Evolutionary conservation across 129 eudicot genomes (phyloP), one percentile per base, ranked within the genome.

Genomic region (Centella asiatica): DNA sequence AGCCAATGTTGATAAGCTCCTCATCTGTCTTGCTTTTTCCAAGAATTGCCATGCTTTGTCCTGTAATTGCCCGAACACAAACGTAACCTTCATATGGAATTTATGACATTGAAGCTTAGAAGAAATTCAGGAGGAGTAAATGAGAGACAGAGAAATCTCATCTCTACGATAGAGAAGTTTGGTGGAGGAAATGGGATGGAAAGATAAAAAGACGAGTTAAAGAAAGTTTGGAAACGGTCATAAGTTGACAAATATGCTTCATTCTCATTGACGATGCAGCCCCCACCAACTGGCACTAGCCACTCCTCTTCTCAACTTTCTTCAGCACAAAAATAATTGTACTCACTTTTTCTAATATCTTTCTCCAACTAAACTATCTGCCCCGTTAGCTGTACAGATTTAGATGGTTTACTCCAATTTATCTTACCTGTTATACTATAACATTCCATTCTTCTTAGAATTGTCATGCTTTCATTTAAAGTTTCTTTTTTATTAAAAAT

Each of bases 241-340:
- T 33, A 56, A 52, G 80, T 80, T 82, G 76, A 74, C 83, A 69
- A 73, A 63, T 66, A 76, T 62, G 64, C 71, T 59, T 62, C 80
- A 40, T 69, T 69, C 58, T 6, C 37, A 8, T 45, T 60, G 74
- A 69, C 74, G 27, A 51, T 58, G 67, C 48, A 61, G 60, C 62
- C 71, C 67, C 68, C 56, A 62, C 79, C 27, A 3, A 28, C 20
- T 50, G 13, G 12, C 31, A n/a, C 13, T 51, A 2, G 57, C n/a
- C n/a, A n/a, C n/a, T n/a, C 32, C 39, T 51, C 50, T 54, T 53
- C 62, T 60, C 72, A 45, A 69, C 68, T 52, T 75, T 55, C 74
- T 58, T 42, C 62, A 12, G 44, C 40, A 31, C 34, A 15, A 44
- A 54, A 64, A 50, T 66, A 17, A 74, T 64, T 60, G 24, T 11